Percentiles rank a stretch among this genome's conserved stretches.
These are phyloP conservation scores for Psilocybe cyanescens DNA, from an alignment of 768 basidiomycete genomes.

Conservation along the genomic window DNA sequence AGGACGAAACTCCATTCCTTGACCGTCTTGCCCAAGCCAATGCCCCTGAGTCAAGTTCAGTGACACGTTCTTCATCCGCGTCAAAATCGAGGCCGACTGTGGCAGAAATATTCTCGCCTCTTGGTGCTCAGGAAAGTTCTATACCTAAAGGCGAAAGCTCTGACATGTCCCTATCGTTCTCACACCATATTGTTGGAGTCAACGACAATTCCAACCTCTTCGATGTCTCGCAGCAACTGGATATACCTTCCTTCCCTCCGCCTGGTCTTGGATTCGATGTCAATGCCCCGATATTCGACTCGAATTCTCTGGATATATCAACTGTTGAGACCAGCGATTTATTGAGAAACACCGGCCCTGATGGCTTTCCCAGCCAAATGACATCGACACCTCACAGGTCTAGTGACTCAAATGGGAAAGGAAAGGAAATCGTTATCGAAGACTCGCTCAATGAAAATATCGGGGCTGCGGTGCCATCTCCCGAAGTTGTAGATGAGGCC, in stretches of 20 bases:
- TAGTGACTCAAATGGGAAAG: slow-evolving; percentile 39
- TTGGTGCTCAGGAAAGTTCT: slow-evolving; percentile 29
- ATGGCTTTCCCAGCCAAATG: slow-evolving; percentile 28
- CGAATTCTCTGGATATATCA: slow-evolving; percentile 38
- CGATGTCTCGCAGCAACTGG: slow-evolving; percentile 59
- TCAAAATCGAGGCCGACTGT: slow-evolving; percentile 47
- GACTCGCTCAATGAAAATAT: slow-evolving; percentile 17
- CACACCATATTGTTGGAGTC: slow-evolving; percentile 36
- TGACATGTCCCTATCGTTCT: slow-evolving; percentile 33
- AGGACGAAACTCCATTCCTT: slow-evolving; percentile 31
- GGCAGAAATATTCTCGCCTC: slow-evolving; percentile 55
- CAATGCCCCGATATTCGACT: slow-evolving; percentile 35
- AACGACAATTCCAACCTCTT: slow-evolving; percentile 55
- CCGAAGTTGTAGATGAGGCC: slow-evolving; percentile 40
- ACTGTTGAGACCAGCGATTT: slow-evolving; percentile 32
- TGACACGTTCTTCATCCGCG: slow-evolving; percentile 34
- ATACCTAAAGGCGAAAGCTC: slow-evolving; percentile 18
- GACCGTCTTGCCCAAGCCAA: slow-evolving; percentile 33
- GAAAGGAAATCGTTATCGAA: slow-evolving; percentile 35
- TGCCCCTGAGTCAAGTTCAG: slow-evolving; percentile 28
- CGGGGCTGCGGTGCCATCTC: slow-evolving; percentile 19
- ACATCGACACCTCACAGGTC: slow-evolving; percentile 48
- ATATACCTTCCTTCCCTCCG: slow-evolving; percentile 52
- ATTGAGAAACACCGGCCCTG: slow-evolving; percentile 18
- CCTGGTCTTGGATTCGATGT: slow-evolving; percentile 46